A percentile compares a stretch with the other conserved stretches of the same genome.
phyloP scores from a whole-genome alignment of 306 rosid species.

The Rosa chinensis region DNA sequence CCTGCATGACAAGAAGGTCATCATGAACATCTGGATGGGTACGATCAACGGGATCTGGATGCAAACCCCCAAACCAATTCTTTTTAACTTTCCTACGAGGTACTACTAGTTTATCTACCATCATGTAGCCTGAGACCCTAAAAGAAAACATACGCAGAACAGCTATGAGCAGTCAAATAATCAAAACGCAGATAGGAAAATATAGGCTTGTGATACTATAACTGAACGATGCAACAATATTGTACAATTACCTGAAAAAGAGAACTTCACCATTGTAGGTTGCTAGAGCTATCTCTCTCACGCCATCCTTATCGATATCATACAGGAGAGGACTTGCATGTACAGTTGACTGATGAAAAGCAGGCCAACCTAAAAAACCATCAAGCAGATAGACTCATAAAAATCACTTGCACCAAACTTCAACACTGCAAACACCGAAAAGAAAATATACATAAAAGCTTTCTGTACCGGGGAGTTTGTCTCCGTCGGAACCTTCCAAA shows the following conservation, averaged over 20 bases:
- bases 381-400: conserved; percentile 20
- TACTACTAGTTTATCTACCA: conserved; percentile 84
- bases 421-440: conserved; percentile 4
- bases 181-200: background rate
- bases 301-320: conserved; percentile 98
- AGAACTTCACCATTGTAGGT: conserved; percentile 96
- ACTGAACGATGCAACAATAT: background rate
- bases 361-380: conserved; percentile 92
- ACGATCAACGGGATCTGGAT: conserved; percentile 79
- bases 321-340: conserved; percentile 90
- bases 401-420: conserved; percentile 15
- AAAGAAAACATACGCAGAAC: conserved; percentile 20
- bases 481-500: conserved; percentile 97
- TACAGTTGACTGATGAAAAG: conserved; percentile 98
- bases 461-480: conserved; percentile 82
- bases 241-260: conserved; percentile 78
- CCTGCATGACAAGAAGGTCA: conserved; percentile 62
- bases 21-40: conserved; percentile 90
- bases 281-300: conserved; percentile 93
- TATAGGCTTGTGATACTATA: background rate
- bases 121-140: conserved; percentile 95
- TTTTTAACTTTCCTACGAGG: conserved; percentile 85
- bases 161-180: background rate
- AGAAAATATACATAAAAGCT: background rate
- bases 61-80: conserved; percentile 79